phyloP scores from a whole-genome alignment of 495 filamentous ascomycete genomes.

The Penicillium chermesinum region DNA sequence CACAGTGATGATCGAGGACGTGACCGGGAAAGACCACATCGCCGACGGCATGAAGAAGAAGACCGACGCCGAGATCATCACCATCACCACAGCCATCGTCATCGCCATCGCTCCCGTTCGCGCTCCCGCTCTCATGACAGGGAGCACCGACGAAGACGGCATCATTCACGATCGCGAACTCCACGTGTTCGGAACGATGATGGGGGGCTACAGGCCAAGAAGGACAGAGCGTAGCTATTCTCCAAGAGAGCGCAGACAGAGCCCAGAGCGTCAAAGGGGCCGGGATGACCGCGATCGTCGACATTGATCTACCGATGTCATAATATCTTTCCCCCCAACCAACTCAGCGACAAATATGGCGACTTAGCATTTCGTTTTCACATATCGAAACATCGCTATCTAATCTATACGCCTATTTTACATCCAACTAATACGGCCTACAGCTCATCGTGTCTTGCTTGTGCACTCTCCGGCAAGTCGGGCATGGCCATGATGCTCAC shows the following conservation, averaged over 20 bases:
- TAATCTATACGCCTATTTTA: constrained; percentile 22
- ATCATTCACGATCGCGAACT: constrained; percentile 30
- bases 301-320: constrained; percentile 10
- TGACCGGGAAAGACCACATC: constrained; percentile 33
- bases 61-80: constrained; percentile 23
- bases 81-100: constrained; percentile 31
- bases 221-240: constrained; percentile 26
- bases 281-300: constrained; percentile 24
- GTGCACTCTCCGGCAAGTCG: constrained; percentile 35
- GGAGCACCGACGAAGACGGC: constrained; percentile 21
- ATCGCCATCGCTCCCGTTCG: constrained; percentile 33
- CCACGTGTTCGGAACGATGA: constrained; percentile 26
- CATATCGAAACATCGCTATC: constrained; percentile 4
- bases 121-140: constrained; percentile 30
- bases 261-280: constrained; percentile 22
- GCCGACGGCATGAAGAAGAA: constrained; percentile 28
- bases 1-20: constrained; percentile 28
- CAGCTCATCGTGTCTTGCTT: constrained; percentile 39
- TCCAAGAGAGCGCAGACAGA: constrained; percentile 23
- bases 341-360: no score
- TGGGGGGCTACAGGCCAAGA: constrained; percentile 14
- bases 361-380: neutral
- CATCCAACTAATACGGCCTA: constrained; percentile 19
- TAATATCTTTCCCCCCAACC: no score
- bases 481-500: constrained; percentile 97